Percentiles rank a stretch among this genome's conserved stretches.
These are phyloP conservation scores for Verticillium nonalfalfae DNA, from an alignment of 2,329 filamentous ascomycete genomes.

Conservation along the genomic window DNA sequence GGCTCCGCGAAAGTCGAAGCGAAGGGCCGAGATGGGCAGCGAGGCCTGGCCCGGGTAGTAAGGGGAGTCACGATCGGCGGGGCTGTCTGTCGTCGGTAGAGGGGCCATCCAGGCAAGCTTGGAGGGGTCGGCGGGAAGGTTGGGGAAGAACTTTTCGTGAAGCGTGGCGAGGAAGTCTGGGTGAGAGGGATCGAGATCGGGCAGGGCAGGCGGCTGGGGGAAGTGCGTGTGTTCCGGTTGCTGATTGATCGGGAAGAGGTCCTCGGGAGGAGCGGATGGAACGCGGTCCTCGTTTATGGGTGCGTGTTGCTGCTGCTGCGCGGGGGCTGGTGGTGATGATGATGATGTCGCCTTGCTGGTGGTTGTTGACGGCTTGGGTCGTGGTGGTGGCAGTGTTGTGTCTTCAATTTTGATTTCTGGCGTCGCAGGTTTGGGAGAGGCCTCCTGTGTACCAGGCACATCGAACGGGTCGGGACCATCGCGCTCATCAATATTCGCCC, in stretches of 20 bases:
- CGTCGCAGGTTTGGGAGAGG: conserved; percentile 6
- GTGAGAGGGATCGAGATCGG: conserved; percentile 76
- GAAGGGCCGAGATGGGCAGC: conserved; percentile 69
- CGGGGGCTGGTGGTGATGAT: background rate
- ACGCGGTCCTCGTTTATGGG: conserved; percentile 32
- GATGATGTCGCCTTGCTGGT: conserved; percentile 3
- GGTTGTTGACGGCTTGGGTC: conserved; percentile 5
- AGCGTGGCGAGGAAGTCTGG: conserved; percentile 78
- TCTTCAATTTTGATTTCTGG: conserved; percentile 30
- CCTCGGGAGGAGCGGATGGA: conserved; percentile 30
- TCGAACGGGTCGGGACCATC: conserved; percentile 38
- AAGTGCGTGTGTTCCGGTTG: conserved; percentile 49
- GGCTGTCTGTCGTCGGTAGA: conserved; percentile 55
- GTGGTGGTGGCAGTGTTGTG: conserved; percentile 13
- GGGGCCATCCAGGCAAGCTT: conserved; percentile 88
- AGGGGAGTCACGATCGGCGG: conserved; percentile 62
- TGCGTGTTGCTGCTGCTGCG: conserved; percentile 6
- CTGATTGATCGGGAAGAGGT: conserved; percentile 35
- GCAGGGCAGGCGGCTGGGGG: conserved; percentile 45
- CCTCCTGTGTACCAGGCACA: conserved; percentile 7
- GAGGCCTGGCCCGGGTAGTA: conserved; percentile 74
- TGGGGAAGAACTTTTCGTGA: conserved; percentile 90
- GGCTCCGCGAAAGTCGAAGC: conserved; percentile 81
- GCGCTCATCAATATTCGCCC: conserved; percentile 67
- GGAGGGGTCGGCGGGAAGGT: conserved; percentile 75